Percentiles rank a stretch among this genome's conserved stretches.
Conservation (phyloP, 2,329 filamentous ascomycete species). For the Sporothrix inflata region DNA sequence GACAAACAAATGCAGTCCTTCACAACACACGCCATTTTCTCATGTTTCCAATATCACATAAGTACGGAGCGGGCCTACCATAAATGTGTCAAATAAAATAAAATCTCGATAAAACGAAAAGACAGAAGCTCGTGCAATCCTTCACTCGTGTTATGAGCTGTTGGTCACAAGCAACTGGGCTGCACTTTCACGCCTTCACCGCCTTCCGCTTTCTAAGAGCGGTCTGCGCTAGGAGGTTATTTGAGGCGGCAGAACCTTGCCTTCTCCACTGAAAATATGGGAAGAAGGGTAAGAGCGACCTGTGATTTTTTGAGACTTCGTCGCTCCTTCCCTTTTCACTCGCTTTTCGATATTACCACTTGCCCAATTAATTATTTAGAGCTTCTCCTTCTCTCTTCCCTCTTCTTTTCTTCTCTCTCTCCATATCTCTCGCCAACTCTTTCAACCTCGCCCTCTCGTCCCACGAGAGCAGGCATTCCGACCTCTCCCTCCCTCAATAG, state of each 20-base stretch:
- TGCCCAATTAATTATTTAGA: neutral
- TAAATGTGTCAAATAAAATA: neutral
- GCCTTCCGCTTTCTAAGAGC: neutral
- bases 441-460: neutral
- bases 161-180: neutral
- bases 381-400: neutral
- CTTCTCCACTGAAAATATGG: slow-evolving; percentile 21
- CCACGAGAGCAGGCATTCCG: slow-evolving; percentile 3
- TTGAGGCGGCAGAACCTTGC: slow-evolving; percentile 22
- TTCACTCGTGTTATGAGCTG: neutral
- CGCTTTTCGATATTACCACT: neutral
- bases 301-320: slow-evolving; percentile 1
- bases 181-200: neutral
- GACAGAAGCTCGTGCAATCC: neutral
- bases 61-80: too few species aligned
- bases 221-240: neutral
- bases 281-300: slow-evolving; percentile 8
- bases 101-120: neutral
- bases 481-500: neutral
- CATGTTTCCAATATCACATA: too few species aligned
- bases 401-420: neutral
- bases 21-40: too few species aligned
- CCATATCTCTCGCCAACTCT: neutral
- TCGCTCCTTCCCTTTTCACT: slow-evolving; percentile 8
- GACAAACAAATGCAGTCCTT: too few species aligned